These are phyloP conservation scores for Escovopsis sp. DNA, from an alignment of 2,329 filamentous ascomycete genomes.

Conservation along the genomic window DNA sequence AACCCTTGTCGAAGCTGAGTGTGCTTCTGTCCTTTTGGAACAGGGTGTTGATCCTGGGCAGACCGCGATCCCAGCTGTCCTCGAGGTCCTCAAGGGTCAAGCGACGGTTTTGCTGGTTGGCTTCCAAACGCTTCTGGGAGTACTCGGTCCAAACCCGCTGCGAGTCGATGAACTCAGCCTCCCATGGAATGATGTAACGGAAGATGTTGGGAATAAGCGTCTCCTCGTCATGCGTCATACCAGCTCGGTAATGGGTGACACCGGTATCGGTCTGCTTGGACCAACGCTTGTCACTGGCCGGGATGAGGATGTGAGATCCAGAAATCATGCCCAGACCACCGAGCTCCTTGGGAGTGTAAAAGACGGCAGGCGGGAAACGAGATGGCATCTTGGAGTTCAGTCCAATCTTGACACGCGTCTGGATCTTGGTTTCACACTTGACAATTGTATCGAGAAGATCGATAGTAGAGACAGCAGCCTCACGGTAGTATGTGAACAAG, in stretches of 20 bases:
- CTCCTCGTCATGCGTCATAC: constrained; percentile 97
- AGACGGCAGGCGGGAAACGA: constrained; percentile 93
- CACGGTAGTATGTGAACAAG: constrained; percentile 95
- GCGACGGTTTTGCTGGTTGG: constrained; percentile 90
- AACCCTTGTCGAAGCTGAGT: constrained; percentile 95
- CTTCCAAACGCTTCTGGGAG: constrained; percentile 91
- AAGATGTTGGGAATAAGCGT: constrained; percentile 98
- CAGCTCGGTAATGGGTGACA: constrained; percentile 89
- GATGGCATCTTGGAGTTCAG: constrained; percentile 99
- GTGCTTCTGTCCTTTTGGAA: constrained; percentile 99
- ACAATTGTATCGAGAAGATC: constrained; percentile 92
- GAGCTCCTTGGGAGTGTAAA: constrained; percentile 96
- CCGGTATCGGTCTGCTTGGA: constrained; percentile 96
- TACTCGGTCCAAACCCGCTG: constrained; percentile 99
- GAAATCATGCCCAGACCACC: constrained; percentile 98
- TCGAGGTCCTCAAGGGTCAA: constrained; percentile 92
- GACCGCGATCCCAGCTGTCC: constrained; percentile 94
- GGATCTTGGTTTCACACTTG: constrained; percentile 98
- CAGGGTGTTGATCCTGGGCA: constrained; percentile 94
- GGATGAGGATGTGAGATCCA: constrained; percentile 93
- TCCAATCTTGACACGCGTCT: constrained; percentile 96
- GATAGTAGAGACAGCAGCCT: constrained; percentile 91
- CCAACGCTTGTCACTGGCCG: constrained; percentile 94
- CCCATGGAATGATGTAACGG: constrained; percentile 98
- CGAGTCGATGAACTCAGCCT: constrained; percentile 96